Base-by-base conservation (phyloP, 1,139 yeast genomes). In the Yarrowia galli region DNA sequence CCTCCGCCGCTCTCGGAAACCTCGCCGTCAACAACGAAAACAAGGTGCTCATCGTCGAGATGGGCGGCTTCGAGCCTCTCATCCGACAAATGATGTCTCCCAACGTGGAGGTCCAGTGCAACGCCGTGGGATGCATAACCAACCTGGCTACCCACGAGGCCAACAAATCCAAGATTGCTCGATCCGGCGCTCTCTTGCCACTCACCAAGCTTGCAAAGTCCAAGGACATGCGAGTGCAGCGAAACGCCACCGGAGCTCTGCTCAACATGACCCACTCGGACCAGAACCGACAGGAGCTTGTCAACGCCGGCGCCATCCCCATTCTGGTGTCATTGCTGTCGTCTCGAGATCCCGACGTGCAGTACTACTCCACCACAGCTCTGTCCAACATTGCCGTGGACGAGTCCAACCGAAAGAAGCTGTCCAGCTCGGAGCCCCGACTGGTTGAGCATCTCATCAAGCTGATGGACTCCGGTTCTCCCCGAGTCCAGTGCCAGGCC, bases 121-220 rank as follows among this genome's bases (percentile, higher is more conserved):
- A 95, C 77, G 99, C 99, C 4, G 99, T 96, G 68, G 99, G 99
- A 12, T 96, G 99, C 78, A 93, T 95, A 77, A 95, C 99, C 46
- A 95, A 95, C 77, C 85, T 95, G 78, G 99, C 99, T 16, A 95
- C 99, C n/a, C 97, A 92, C 79, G 99, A 95, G 79, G 97, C 92
- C 75, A 96, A 95, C 80, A 95, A 95, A 79, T 88, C 96, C 66
- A 92, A 92, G 77, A 95, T 95, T 74, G 99, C 99, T 32, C 89
- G 93, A 68, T 89, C 96, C 49, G 99, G 99, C n/a, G 99, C 99
- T 0, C 83, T 95, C 69, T 88, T 91, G 54, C 99, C 99, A 8
- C 84, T 95, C 75, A 93, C 98, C 0, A 92, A 92, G 78, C 84
- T 95, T 72, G 99, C 99, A 20, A 92, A 90, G 78, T 91, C 97